Base-by-base conservation (phyloP, 2,329 filamentous ascomycete species). In the Gnomoniopsis sp. region DNA sequence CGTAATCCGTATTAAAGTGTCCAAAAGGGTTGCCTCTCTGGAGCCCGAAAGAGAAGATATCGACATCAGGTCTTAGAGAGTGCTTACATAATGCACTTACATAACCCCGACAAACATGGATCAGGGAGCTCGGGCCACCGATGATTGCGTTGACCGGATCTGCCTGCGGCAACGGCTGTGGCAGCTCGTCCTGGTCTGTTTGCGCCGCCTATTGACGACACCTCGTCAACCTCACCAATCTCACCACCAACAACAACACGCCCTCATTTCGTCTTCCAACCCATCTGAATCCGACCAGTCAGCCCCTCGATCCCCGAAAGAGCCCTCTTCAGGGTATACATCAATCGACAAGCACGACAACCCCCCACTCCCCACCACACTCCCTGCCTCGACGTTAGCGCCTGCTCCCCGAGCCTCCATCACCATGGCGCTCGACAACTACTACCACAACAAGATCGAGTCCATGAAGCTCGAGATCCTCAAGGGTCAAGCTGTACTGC, bases 401-500 rank as follows among this genome's bases (percentile, higher is more conserved):
- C 49, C 44, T 54, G 48, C 57, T 43, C 53, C 48, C n/a, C 26
- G 54, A 55, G 56, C 61, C 61, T 60, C 64, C 63, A 52, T 61
- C 84, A 88, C 73, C 74, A 99, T 99, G 95, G 93, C 93, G 85
- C 90, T 99, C 79, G 95, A 98, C 78, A 96, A 90, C 78, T 99
- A 97, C 81, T 99, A 96, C 77, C 91, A 95, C 80, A 98, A 98
- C 84, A 99, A 99, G 84, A 98, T 98, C 79, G 95, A 99, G 90
- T 88, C 90, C 75, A 96, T 98, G 90, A 98, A 98, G 89, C 92
- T 99, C 75, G 93, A 99, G 86, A 99, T 99, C 74, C 93, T 99
- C 75, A 93, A 98, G 79, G 93, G 95, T 58, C 95, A 99, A 79
- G 93, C 95, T 58, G 92, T 96, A 59, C 83, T 99, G 63, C 89